A percentile compares a stretch with the other conserved stretches of the same genome.
Evolutionary conservation across 768 basidiomycete genomes (phyloP).

Genomic region (Mycena floridula): DNA sequence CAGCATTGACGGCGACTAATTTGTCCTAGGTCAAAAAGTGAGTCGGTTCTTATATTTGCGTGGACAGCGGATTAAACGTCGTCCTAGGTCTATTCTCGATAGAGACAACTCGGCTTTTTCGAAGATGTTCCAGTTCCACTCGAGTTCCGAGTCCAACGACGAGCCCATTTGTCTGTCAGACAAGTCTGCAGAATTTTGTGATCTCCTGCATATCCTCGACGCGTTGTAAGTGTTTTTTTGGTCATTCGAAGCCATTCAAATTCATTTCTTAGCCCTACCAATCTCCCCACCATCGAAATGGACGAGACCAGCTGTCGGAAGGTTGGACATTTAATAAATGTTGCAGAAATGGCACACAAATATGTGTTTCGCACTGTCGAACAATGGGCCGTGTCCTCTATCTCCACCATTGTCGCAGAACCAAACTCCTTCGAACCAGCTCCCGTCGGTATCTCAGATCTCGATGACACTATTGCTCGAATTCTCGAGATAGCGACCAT

Average conservation of each 20-base stretch:
- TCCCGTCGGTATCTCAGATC: neutral
- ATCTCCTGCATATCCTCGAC: conserved; percentile 44
- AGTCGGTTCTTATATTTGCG: too few relatives aligned
- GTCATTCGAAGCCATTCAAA: neutral
- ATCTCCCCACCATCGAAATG: conserved; percentile 21
- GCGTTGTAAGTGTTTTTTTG: conserved; percentile 43
- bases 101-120: conserved; percentile 37
- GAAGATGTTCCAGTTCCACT: conserved; percentile 34
- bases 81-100: conserved; percentile 32
- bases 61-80: too few relatives aligned
- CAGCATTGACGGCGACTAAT: neutral
- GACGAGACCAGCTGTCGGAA: conserved; percentile 18
- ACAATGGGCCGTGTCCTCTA: conserved; percentile 34
- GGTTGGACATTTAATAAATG: conserved; percentile 31
- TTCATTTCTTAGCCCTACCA: conserved; percentile 24
- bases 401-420: conserved; percentile 12
- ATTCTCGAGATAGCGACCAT: conserved; percentile 46
- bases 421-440: neutral
- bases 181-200: conserved; percentile 37
- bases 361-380: conserved; percentile 41
- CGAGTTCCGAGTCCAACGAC: conserved; percentile 20
- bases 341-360: conserved; percentile 41
- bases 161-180: conserved; percentile 29
- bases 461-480: conserved; percentile 33
- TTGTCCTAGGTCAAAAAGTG: conserved; percentile 36